Base-by-base conservation (phyloP, 2,329 filamentous ascomycete species). In the Apiospora koreana region DNA sequence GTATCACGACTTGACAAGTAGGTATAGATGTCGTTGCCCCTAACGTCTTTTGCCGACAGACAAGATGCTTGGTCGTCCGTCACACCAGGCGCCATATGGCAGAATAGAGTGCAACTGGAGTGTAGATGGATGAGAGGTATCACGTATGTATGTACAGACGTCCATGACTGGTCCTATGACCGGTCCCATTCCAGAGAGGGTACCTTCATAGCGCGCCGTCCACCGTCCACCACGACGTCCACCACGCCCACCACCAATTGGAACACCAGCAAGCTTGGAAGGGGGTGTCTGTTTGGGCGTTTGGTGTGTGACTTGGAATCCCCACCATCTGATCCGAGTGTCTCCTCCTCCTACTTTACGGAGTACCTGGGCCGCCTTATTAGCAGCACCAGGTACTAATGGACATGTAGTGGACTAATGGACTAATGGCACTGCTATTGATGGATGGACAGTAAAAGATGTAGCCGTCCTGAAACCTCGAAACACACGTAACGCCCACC, bases 401-500 rank as follows among this genome's bases (percentile, higher is more conserved):
- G 43, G 2, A n/a, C n/a, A n/a, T n/a, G n/a, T n/a, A n/a, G n/a
- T n/a, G n/a, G n/a, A n/a, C n/a, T n/a, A n/a, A n/a, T n/a, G n/a
- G 43, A 18, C 43, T 45, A 18, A 1, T n/a, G 43, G 7, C 18
- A n/a, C 43, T 46, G 43, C 12, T 8, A 16, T 45, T 12, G 14
- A 12, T 9, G 38, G 9, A 8, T 41, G 38, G 38, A 41, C n/a
- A 41, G 41, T 16, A 12, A 12, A 16, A 43, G 41, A 54, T 54
- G 48, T 31, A 54, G 48, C 50, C 54, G 54, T 62, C 54, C 54
- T 62, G 54, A 62, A 62, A 62, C 54, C 50, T 62, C 54, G 54
- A 62, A 62, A 62, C 54, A 62, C 21, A 62, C 54, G 54, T 62
- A 62, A 62, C 54, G 54, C 54, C 54, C 54, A 62, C 54, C 54